Percentiles rank a stretch among this genome's conserved stretches.
These are phyloP conservation scores for Achaetomiella virescens DNA, from an alignment of 495 filamentous ascomycete genomes.

Conservation along the genomic window DNA sequence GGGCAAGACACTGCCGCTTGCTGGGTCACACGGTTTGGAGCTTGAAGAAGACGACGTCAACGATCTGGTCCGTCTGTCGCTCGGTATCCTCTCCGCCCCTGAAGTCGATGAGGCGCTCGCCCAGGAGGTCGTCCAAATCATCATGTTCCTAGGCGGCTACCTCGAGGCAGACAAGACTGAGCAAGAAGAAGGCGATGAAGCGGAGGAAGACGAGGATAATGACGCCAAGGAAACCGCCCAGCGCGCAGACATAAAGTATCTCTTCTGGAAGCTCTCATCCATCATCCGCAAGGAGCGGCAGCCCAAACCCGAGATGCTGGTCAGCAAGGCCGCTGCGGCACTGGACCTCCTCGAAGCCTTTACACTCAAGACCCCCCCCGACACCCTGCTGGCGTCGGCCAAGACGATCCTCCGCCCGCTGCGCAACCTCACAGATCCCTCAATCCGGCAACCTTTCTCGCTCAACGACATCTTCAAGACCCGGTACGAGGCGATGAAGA, in stretches of 20 bases:
- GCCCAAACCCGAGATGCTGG: slow-evolving; percentile 51
- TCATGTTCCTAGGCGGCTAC: slow-evolving; percentile 58
- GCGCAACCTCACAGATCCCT: slow-evolving; percentile 74
- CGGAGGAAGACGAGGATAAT: slow-evolving; percentile 38
- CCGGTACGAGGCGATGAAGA: slow-evolving; percentile 58
- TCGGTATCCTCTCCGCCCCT: slow-evolving; percentile 60
- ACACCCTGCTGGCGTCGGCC: slow-evolving; percentile 54
- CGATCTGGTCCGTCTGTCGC: slow-evolving; percentile 54
- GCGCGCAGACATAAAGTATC: slow-evolving; percentile 51
- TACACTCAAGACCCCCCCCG: slow-evolving; percentile 50
- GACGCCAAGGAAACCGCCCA: slow-evolving; percentile 40
- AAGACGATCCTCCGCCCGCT: slow-evolving; percentile 69
- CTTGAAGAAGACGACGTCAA: slow-evolving; percentile 60
- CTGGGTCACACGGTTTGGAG: slow-evolving; percentile 63
- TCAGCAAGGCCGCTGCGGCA: slow-evolving; percentile 69
- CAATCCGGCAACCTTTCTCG: slow-evolving; percentile 61
- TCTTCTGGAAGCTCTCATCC: slow-evolving; percentile 67
- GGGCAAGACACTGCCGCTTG: slow-evolving; percentile 52
- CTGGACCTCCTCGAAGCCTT: slow-evolving; percentile 62
- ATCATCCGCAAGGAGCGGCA: slow-evolving; percentile 74
- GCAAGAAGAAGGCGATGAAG: slow-evolving; percentile 23
- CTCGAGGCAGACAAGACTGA: slow-evolving; percentile 26
- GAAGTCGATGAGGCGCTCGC: slow-evolving; percentile 60
- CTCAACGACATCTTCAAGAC: slow-evolving; percentile 60
- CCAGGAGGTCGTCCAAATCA: slow-evolving; percentile 65